Evolutionary conservation across 2,329 filamentous ascomycete species (phyloP), one percentile per base, ranked within the genome.

Genomic region (Zarea fungicola): DNA sequence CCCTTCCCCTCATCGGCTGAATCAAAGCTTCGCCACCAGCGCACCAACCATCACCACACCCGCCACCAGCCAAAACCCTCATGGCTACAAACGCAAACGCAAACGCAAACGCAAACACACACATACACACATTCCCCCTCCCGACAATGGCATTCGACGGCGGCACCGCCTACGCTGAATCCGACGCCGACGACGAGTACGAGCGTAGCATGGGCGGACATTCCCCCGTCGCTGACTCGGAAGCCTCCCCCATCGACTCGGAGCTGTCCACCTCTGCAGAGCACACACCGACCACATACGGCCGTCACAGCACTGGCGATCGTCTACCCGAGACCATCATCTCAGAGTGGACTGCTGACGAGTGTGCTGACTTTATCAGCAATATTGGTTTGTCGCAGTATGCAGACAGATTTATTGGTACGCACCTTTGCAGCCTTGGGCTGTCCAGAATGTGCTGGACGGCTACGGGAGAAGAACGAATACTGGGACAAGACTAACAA

Each of bases 281-380:
- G 60, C 87, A 90, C 64, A 91, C 87, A 7, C 87, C 87, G 18
- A 92, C 87, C 42, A 89, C 85, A 43, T 88, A 87, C 59, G 83
- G 81, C 55, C 83, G 85, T 60, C 81, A 78, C 52, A 75, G 70
- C 63, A 81, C 78, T 60, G 78, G 76, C 62, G 83, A 86, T 65
- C 73, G 78, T 47, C 74, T 87, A 56, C 86, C 86, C 57, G 84
- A 86, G 60, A 87, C 85, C 41, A 80, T 86, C 62, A 87, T 92
- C 58, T 83, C 83, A 26, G 84, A 89, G 59, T 93, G 87, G 87
- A 84, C 84, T 2, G 84, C 83, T 14, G 89, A 95, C 52, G 89
- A 97, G 69, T 91, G 88, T 68, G 89, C 89, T 56, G 89, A 95
- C 60, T 97, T 95, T 63, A 80, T 96, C 57, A 78, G 82, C 49